Evolutionary conservation across 495 filamentous ascomycete genomes (phyloP).

Genomic region (Amniculicola lignicola): DNA sequence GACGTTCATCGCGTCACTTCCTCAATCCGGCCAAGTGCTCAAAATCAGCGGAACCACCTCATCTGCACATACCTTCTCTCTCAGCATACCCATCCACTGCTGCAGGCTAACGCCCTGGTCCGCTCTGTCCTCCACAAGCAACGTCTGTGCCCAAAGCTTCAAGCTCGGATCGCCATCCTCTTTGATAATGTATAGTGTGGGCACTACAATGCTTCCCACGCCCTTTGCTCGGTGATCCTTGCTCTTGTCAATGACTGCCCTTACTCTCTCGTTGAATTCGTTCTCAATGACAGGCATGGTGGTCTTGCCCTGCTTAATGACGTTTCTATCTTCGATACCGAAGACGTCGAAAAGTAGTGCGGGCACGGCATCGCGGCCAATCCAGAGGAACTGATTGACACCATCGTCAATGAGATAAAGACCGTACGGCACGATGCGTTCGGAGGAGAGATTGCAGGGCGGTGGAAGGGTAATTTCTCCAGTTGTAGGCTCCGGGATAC

Average conservation of each 20-base stretch:
- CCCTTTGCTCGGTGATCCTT: slow-evolving; percentile 78
- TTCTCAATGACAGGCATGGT: slow-evolving; percentile 81
- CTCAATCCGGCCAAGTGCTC: slow-evolving; percentile 29
- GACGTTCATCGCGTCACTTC: not conserved
- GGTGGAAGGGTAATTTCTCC: slow-evolving; percentile 86
- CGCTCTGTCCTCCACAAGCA: slow-evolving; percentile 91
- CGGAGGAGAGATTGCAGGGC: slow-evolving; percentile 80
- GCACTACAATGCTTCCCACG: slow-evolving; percentile 85
- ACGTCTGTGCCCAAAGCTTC: slow-evolving; percentile 93
- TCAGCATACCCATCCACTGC: slow-evolving; percentile 87
- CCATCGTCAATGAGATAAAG: slow-evolving; percentile 96
- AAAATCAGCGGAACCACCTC: slow-evolving; percentile 26
- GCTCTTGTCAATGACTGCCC: slow-evolving; percentile 88
- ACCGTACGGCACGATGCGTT: slow-evolving; percentile 85
- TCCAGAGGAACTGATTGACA: slow-evolving; percentile 96
- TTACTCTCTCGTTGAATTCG: slow-evolving; percentile 92
- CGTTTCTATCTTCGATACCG: slow-evolving; percentile 70
- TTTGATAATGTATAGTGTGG: slow-evolving; percentile 87
- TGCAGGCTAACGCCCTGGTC: slow-evolving; percentile 87
- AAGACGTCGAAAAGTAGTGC: slow-evolving; percentile 89
- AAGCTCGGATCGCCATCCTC: slow-evolving; percentile 95
- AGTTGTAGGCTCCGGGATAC: slow-evolving; percentile 76
- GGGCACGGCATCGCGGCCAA: slow-evolving; percentile 87
- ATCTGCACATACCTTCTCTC: slow-evolving; percentile 80
- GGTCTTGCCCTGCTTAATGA: slow-evolving; percentile 87